Base-by-base conservation (phyloP, 1,139 yeast genomes). In the Wickerhamiella infanticola region DNA sequence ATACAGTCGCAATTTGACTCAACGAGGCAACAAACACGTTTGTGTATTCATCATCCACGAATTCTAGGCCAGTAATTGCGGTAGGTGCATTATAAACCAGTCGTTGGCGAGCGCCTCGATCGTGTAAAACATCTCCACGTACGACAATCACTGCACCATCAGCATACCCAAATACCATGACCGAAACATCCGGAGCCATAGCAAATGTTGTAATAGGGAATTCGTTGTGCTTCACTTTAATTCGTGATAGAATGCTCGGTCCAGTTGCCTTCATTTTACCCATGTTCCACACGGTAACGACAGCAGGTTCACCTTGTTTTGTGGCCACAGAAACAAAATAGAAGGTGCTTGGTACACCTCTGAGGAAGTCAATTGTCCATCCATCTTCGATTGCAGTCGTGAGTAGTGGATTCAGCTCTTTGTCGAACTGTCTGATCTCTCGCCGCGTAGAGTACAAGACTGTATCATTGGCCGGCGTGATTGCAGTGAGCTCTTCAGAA, bases 51-150 rank as follows among this genome's bases (percentile, higher is more conserved):
- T 66, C 66, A 40, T 69, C 74, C 49, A 69, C 67, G 53, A 81
- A 75, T 36, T 73, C 69, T 1, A 90, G 63, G 0, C 86, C 83
- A 0, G 98, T 88, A 26, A 93, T 72, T 0, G 97, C 95, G 45
- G 84, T 93, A 2, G 52, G 25, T 3, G 61, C 57, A 27, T 66
- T 63, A 57, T 77, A 84, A 1, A 88, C 77, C 0, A 81, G 62
- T 35, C 97, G 67, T 58, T 88, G 97, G 52, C 90, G 75, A 3
- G 95, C 77, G 0, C 98, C 98, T 49, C 95, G 65, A 58, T 93
- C 99, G 53, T 90, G 75, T 2, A 83, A 57, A 41, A 93, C 64
- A 60, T 90, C 98, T 5, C 98, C 99, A 50, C 97, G 65, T 0
- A 88, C 75, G 3, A 88, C 65, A 5, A 88, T 67, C 2, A 88